Base-by-base conservation (phyloP, 2,329 filamentous ascomycete genomes). In the Tympanopsis confertula region DNA sequence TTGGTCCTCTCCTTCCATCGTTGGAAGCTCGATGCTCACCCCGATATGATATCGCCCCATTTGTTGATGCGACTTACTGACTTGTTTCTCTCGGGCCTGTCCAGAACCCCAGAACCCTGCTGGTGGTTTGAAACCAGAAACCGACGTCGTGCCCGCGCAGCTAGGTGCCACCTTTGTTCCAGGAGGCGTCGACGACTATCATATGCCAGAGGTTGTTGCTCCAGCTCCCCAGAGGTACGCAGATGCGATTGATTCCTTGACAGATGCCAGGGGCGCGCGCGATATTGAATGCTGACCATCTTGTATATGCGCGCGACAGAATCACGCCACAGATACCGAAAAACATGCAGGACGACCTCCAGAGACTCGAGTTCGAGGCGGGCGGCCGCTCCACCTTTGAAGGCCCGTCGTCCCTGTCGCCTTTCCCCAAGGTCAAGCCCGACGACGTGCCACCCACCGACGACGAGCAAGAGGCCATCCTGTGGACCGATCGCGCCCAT, bases 281-380 rank as follows among this genome's bases (percentile, higher is more conserved):
- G 7, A 10, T 7, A 26, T n/a, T 26, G n/a, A 26, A 26, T n/a
- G 7, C 22, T 26, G n/a, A 10, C 7, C 22, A 7, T n/a, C 22
- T 26, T 26, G 7, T 26, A 7, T 26, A n/a, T 44, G 46, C 50
- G 50, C 54, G 33, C 45, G 55, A 48, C 60, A 94, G 86, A 66
- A 78, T 93, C 53, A 94, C 89, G 78, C 85, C 86, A 57, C 87
- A 95, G 69, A 86, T 95, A 47, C 86, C 89, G 48, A 84, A 89
- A 62, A 89, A 94, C 62, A 95, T 96, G 76, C 87, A 94, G 65
- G 82, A 94, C 53, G 89, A 85, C 61, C 74, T 96, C 47, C 84
- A 89, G 52, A 80, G 88, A 58, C 77, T 98, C 65, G 88, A 95
- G 68, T 71, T 87, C 42, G 80, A 87, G 66, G 82, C 82, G 7